Evolutionary conservation across 2,329 filamentous ascomycete species (phyloP), one percentile per base, ranked within the genome.

Genomic region (Leptographium lundbergii): DNA sequence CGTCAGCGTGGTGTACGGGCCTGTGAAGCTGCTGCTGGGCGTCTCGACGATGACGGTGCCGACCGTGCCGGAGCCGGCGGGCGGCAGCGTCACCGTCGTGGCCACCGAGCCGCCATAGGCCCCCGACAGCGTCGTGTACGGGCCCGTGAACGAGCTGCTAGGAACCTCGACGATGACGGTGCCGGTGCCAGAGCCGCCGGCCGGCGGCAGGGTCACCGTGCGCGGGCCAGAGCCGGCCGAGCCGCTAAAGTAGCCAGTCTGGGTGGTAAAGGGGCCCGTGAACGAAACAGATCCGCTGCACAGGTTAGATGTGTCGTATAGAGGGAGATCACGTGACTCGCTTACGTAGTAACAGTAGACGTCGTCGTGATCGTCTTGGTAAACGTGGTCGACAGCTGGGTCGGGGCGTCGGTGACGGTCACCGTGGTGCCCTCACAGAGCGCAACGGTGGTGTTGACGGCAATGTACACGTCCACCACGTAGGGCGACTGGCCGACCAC

Each of bases 181-280:
- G n/a, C 57, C 62, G 66, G 82, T 78, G 51, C 86, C 87, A 45
- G 82, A 86, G 32, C 72, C 72, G 61, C 14, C 58, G 1, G 53
- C 50, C 2, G 61, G 61, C 14, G 57, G 56, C 1, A 62, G 1
- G 0, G 61, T 60, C 6, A 62, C 22, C 0, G 59, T 60, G n/a
- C 25, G 13, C 1, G 57, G 25, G 11, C 27, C 39, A 17, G 51
- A 22, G 5, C 54, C 24, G 27, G 47, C 39, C 2, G 52, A 56
- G 27, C 58, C 60, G 10, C 52, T 54, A 14, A 36, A 59, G 6
- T 42, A 9, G 10, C 57, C 61, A 3, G 59, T 56, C 10, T 61
- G 25, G 6, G 61, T 62, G 3, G 59, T 61, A 27, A 48, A 53
- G 2, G 52, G 47, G 19, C 55, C 57, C 1, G 45, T 59, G 32